Evolutionary conservation across 257 asterid genomes (phyloP), one percentile per base, ranked within the genome.

Genomic region (Solanum gracilifrons): DNA sequence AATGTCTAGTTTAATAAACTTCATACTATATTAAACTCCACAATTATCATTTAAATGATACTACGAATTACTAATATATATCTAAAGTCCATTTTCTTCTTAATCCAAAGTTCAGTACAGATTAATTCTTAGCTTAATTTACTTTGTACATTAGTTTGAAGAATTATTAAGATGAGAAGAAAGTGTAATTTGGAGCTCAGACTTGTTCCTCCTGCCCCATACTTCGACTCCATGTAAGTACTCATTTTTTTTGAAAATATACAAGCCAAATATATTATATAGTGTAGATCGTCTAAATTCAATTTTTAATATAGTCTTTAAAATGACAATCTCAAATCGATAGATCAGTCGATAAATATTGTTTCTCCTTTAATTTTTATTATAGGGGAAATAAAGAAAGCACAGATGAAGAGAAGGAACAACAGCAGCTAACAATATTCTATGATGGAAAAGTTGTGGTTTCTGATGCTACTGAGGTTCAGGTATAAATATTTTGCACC

Each of bases 391-490:
- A 27, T 9, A 51, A 82, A 3, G 41, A 25, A 82, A 29, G 43
- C 36, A 31, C 13, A 86, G 82, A 82, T 69, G 39, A 84, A 29
- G 76, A 69, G 36, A 69, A 69, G 66, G 31, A 83, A 9, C 43
- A 92, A 87, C 90, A 91, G 88, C 89, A 86, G 82, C 73, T 92
- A n/a, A 92, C 95, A 12, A 89, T 93, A 25, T 93, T 93, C 90
- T 93, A 92, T 88, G 89, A 94, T 12, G 97, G 97, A 46, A 83
- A 43, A 68, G 87, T 93, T 72, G 90, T 89, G 48, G 87, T 89
- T 80, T 92, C 91, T 86, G 93, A 94, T 48, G 94, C 92, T 6
- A 92, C 95, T 1, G 95, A 94, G 79, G 77, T 87, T 33, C 90
- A 90, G 89, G 89, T 90, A 55, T 16, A 48, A 8, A 68, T 23